Base-by-base conservation (phyloP, 2,329 filamentous ascomycete genomes). In the Periconia sp. region DNA sequence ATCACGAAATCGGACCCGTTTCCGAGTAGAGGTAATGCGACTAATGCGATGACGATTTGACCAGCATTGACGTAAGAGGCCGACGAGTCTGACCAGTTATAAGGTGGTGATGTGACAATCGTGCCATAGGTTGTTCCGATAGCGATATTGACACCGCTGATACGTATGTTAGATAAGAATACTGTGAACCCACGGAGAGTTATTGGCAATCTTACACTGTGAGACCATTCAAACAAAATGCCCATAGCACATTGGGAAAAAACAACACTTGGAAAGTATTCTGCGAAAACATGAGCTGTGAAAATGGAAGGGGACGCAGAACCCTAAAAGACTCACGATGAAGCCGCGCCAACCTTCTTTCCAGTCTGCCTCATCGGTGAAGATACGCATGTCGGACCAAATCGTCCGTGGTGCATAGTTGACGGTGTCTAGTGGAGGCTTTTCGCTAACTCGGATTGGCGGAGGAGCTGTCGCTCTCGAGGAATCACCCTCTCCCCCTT, bases 351-450 rank as follows among this genome's bases (percentile, higher is more conserved):
- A 54, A 1, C 63, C 68, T 41, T 67, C 66, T 35, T 45, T 52
- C 76, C 76, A 78, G 31, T 79, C 76, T 0, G 72, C 65, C 13
- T 66, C 66, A 17, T 71, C 74, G 37, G 74, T 60, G 57, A 76
- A 77, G 0, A 79, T 52, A 0, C 75, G 70, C 60, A 80, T 64
- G 54, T 79, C 69, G 11, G 68, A 68, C 45, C 58, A 54, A 3
- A 69, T 61, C 0, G 75, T 79, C 1, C 77, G 72, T 1, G 74
- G 64, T 18, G 59, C 47, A 52, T 69, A 78, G 27, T 64, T 72
- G 6, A 63, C 63, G 27, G 64, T 70, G 60, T 79, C 76, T 1
- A 80, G 60, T 18, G 35, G 53, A 30, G 48, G 62, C 33, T 50
- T 61, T 56, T 50, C 57, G 51, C 46, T 51, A 27, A 31, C 58